Evolutionary conservation across 495 filamentous ascomycete genomes (phyloP).

Genomic region (Annulohypoxylon nitens): DNA sequence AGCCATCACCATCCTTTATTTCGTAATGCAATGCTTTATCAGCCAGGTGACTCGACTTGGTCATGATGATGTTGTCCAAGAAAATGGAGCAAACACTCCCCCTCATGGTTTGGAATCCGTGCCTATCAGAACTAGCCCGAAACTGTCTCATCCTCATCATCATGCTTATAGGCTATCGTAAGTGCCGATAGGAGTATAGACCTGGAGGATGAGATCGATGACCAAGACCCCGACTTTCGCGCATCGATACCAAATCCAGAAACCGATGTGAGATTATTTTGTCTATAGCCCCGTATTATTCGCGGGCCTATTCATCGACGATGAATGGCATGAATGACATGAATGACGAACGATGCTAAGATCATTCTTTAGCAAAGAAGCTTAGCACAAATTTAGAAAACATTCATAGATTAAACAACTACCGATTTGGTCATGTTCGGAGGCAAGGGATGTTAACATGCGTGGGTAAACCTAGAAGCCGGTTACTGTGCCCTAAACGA

Average conservation of each 20-base stretch:
- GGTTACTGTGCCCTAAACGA: not conserved
- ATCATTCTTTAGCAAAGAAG: too few relatives aligned
- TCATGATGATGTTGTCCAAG: not conserved
- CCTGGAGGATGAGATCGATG: not conserved
- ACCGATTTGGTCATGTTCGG: too few relatives aligned
- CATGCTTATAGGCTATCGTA: constrained; percentile 4
- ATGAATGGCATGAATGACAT: too few relatives aligned
- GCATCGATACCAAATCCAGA: constrained; percentile 14
- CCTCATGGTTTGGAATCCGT: not conserved
- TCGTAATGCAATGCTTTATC: not conserved
- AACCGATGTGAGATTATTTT: not conserved
- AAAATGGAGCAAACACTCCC: not conserved
- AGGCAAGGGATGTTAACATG: not conserved
- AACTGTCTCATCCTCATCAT: not conserved
- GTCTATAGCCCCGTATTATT: constrained; percentile 8
- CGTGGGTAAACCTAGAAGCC: not conserved
- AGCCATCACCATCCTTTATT: not conserved
- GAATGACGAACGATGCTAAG: not conserved
- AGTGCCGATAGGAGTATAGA: not conserved
- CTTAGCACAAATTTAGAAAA: too few relatives aligned
- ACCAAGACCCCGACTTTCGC: not conserved
- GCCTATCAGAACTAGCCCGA: not conserved
- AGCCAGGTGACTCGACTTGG: not conserved
- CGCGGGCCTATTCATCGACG: not conserved
- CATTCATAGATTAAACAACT: too few relatives aligned